Percentiles rank a stretch among this genome's conserved stretches.
Evolutionary conservation across 2,329 filamentous ascomycete genomes (phyloP).

Genomic region (Byssothecium circinans): DNA sequence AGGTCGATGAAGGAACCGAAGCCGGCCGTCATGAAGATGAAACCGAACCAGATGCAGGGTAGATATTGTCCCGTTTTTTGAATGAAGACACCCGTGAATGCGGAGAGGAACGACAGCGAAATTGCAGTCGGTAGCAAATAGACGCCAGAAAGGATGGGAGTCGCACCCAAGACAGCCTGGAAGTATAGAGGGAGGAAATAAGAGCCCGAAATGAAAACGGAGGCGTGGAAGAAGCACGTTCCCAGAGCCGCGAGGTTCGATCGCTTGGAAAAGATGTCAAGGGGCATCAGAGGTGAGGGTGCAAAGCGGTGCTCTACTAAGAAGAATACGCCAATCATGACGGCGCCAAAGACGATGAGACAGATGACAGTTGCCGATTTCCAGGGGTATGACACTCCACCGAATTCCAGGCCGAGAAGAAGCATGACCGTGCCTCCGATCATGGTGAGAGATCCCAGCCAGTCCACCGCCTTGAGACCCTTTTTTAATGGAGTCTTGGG

Average conservation of each 20-base stretch:
- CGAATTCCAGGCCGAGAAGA: conserved; percentile 82
- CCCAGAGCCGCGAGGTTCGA: conserved; percentile 68
- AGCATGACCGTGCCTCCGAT: conserved; percentile 82
- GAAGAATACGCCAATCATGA: conserved; percentile 67
- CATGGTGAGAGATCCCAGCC: conserved; percentile 66
- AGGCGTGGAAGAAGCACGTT: conserved; percentile 72
- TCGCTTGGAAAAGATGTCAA: conserved; percentile 66
- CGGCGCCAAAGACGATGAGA: conserved; percentile 71
- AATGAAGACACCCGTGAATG: conserved; percentile 56
- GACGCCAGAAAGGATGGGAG: conserved; percentile 71
- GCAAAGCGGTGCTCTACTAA: conserved; percentile 73
- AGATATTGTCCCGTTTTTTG: conserved; percentile 51
- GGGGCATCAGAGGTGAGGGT: conserved; percentile 76
- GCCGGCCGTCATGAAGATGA: conserved; percentile 42
- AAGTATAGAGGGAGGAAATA: conserved; percentile 89
- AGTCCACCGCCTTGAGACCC: conserved; percentile 67
- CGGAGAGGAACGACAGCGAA: conserved; percentile 65
- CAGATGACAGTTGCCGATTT: conserved; percentile 73
- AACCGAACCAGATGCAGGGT: conserved; percentile 42
- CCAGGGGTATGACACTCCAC: conserved; percentile 76
- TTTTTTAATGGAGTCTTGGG: conserved; percentile 64
- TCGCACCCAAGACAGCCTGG: conserved; percentile 70
- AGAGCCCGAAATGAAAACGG: conserved; percentile 73
- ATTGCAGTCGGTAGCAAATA: conserved; percentile 73
- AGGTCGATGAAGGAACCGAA: conserved; percentile 45